These are phyloP conservation scores for Yarrowia keelungensis DNA, from an alignment of 805 yeast species.

Conservation along the genomic window DNA sequence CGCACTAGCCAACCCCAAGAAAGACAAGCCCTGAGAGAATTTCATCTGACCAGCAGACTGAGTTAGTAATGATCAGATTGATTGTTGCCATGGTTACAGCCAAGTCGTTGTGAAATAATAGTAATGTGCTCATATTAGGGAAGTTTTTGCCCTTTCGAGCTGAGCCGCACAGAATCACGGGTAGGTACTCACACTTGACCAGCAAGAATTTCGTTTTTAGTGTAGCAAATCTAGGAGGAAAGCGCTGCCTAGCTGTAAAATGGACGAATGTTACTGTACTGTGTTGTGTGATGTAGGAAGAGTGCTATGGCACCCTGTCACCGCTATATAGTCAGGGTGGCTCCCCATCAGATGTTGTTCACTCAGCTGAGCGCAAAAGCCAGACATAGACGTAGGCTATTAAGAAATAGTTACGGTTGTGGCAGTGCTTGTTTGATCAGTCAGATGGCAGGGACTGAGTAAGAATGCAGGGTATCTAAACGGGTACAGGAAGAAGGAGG, in stretches of 20 bases:
- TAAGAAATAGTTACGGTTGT: too few species aligned
- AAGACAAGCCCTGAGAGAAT: constrained; percentile 15
- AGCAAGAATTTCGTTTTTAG: constrained; percentile 1
- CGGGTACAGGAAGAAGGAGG: too few species aligned
- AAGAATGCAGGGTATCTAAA: too few species aligned
- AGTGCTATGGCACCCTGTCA: neutral
- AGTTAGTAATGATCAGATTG: neutral
- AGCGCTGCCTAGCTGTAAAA: constrained; percentile 5
- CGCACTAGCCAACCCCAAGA: constrained; percentile 18
- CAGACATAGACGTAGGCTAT: too few species aligned
- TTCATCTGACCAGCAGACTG: constrained; percentile 28
- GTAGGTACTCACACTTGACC: constrained; percentile 21
- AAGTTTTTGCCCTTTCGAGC: constrained; percentile 5
- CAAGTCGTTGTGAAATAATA: too few species aligned
- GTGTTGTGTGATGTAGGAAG: neutral
- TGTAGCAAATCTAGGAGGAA: constrained; percentile 15
- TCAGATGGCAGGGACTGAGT: too few species aligned
- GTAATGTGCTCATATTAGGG: neutral
- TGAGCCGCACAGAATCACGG: too few species aligned
- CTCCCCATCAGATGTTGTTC: neutral
- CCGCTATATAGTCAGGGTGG: neutral
- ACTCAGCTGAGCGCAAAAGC: constrained; percentile 3
- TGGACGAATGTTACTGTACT: neutral
- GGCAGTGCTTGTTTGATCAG: too few species aligned
- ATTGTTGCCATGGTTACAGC: neutral